A percentile compares a stretch with the other conserved stretches of the same genome.
phyloP scores from a whole-genome alignment of 1,284 basidiomycete genomes.

The Coniferiporia sulphurascens region DNA sequence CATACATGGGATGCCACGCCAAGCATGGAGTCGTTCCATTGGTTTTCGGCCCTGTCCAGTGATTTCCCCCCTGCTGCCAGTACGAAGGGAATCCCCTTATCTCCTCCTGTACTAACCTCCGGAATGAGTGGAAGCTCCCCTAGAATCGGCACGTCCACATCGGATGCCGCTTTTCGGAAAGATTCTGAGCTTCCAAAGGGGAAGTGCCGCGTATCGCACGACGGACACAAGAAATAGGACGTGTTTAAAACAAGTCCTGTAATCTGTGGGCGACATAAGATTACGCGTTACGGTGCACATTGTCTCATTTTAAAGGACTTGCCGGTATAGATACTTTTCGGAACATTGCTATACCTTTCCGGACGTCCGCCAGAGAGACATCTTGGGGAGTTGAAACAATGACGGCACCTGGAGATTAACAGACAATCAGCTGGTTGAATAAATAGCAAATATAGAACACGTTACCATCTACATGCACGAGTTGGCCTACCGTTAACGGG shows the following conservation, averaged over 20 bases:
- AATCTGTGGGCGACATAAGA: constrained; percentile 49
- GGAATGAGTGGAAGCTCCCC: constrained; percentile 85
- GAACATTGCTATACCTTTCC: constrained; percentile 93
- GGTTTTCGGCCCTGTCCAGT: constrained; percentile 29
- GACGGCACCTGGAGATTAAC: constrained; percentile 58
- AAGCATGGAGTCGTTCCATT: constrained; percentile 47
- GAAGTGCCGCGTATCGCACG: constrained; percentile 66
- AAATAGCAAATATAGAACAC: background rate
- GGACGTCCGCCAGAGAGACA: constrained; percentile 87
- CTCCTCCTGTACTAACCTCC: constrained; percentile 72
- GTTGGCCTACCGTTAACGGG: constrained; percentile 86
- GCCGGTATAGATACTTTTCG: constrained; percentile 87
- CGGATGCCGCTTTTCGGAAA: constrained; percentile 62
- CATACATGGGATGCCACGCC: constrained; percentile 40
- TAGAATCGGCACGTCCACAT: constrained; percentile 63
- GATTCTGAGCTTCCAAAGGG: constrained; percentile 73
- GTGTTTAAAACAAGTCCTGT: constrained; percentile 89
- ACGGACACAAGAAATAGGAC: constrained; percentile 82
- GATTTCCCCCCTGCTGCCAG: constrained; percentile 29
- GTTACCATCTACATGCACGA: constrained; percentile 82
- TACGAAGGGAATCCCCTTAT: constrained; percentile 63
- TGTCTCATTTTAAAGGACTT: constrained; percentile 23
- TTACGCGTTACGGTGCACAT: background rate
- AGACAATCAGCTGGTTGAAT: background rate
- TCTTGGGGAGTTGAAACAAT: constrained; percentile 97